phyloP scores from a whole-genome alignment of 495 filamentous ascomycete species.

The Penicillium herquei region DNA sequence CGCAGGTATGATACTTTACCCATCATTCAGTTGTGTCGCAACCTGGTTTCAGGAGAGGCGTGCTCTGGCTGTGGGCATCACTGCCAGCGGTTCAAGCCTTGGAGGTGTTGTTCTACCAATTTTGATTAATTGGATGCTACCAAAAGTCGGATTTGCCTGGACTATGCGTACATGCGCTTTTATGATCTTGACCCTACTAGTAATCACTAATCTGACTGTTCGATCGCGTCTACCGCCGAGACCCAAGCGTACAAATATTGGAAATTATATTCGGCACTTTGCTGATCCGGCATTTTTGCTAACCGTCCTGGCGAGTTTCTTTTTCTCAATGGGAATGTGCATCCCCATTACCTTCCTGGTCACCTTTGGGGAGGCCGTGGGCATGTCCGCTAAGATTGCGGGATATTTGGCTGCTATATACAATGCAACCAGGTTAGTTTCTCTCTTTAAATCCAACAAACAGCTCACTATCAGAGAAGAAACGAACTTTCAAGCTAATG shows the following conservation, averaged over 20 bases:
- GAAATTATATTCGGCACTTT: conserved; percentile 48
- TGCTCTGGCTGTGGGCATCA: not conserved
- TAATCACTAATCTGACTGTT: conserved; percentile 32
- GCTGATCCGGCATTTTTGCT: conserved; percentile 52
- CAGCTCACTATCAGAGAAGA: too few relatives aligned
- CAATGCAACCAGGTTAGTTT: conserved; percentile 28
- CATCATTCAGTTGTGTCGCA: not conserved
- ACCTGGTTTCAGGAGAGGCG: not conserved
- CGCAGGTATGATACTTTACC: not conserved
- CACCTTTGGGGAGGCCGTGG: conserved; percentile 20
- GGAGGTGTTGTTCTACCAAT: conserved; percentile 24
- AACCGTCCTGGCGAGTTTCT: conserved; percentile 38
- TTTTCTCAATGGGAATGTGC: conserved; percentile 33
- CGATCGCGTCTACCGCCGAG: conserved; percentile 21
- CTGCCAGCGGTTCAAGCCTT: not conserved
- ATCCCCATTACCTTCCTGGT: conserved; percentile 33
- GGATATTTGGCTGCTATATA: conserved; percentile 32
- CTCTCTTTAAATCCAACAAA: not conserved
- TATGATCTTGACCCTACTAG: conserved; percentile 26
- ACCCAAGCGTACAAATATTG: conserved; percentile 12
- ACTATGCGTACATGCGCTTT: conserved; percentile 38
- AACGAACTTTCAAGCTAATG: conserved; percentile 11
- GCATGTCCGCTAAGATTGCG: conserved; percentile 25
- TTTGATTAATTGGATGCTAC: conserved; percentile 31
- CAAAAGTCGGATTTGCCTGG: conserved; percentile 34